phyloP scores from a whole-genome alignment of 768 basidiomycete genomes.

The Chalciporus chontae region DNA sequence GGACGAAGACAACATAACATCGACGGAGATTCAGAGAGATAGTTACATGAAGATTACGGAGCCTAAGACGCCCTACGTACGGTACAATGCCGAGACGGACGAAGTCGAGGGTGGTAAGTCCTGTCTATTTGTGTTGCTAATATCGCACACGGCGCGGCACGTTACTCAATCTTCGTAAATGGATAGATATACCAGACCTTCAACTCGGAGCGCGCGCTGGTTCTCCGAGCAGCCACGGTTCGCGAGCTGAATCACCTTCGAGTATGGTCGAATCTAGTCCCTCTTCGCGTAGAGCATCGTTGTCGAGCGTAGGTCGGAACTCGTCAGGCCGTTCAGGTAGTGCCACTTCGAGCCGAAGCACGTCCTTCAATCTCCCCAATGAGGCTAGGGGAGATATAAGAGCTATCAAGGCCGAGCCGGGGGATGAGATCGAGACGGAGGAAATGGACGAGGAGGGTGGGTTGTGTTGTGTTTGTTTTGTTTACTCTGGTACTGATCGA shows the following conservation, averaged over 20 bases:
- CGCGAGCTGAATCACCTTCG: conserved; percentile 51
- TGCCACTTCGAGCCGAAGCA: conserved; percentile 70
- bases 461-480: conserved; percentile 33
- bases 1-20: conserved; percentile 92
- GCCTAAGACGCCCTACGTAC: conserved; percentile 94
- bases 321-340: conserved; percentile 59
- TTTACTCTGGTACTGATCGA: too few species aligned
- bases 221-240: conserved; percentile 39
- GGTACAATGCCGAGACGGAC: conserved; percentile 87
- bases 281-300: conserved; percentile 71
- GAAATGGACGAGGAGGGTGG: conserved; percentile 89
- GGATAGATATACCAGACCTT: conserved; percentile 78
- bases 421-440: conserved; percentile 61
- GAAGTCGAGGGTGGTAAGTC: conserved; percentile 77
- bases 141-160: too few species aligned
- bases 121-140: not conserved
- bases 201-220: conserved; percentile 43
- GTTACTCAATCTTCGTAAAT: not conserved
- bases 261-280: conserved; percentile 61
- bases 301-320: conserved; percentile 58
- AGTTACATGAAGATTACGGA: conserved; percentile 98
- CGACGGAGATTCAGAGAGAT: conserved; percentile 92
- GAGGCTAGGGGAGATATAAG: conserved; percentile 62
- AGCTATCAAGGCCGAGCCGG: conserved; percentile 38
- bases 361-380: conserved; percentile 76